Conservation (phyloP, 805 yeast species). For the Pachysolen tannophilus region DNA sequence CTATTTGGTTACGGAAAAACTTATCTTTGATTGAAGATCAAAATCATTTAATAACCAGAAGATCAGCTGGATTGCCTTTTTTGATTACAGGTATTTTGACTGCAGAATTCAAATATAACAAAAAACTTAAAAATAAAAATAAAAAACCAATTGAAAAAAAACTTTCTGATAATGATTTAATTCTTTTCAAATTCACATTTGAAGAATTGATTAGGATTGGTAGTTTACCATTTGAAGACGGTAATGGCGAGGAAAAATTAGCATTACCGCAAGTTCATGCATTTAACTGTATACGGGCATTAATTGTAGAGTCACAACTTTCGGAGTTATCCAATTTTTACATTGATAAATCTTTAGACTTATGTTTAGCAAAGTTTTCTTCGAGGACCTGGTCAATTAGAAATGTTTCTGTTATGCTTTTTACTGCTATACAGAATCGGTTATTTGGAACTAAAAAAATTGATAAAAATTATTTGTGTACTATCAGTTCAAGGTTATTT, state of each 20-base stretch:
- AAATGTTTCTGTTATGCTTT: constrained; percentile 90
- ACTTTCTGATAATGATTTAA: constrained; percentile 2
- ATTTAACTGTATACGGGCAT: constrained; percentile 69
- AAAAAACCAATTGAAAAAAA: constrained; percentile 13
- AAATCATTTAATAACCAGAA: constrained; percentile 69
- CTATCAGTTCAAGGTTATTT: constrained; percentile 54
- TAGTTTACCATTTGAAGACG: constrained; percentile 32
- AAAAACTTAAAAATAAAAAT: constrained; percentile 13
- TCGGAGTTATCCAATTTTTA: constrained; percentile 41
- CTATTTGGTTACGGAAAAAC: constrained; percentile 52
- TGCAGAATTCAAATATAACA: constrained; percentile 26
- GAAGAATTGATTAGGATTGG: constrained; percentile 48
- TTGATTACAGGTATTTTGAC: constrained; percentile 68
- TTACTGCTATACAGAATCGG: constrained; percentile 74
- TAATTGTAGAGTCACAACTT: constrained; percentile 67
- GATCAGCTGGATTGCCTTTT: constrained; percentile 90
- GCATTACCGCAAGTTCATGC: constrained; percentile 94
- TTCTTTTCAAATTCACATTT: constrained; percentile 42
- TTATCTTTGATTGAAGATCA: constrained; percentile 42
- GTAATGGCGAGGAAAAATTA: constrained; percentile 42
- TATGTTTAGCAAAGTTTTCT: constrained; percentile 57
- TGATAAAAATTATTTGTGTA: constrained; percentile 27
- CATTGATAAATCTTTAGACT: constrained; percentile 48
- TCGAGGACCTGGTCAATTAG: constrained; percentile 77
- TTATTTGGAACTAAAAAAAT: constrained; percentile 57